Conservation (phyloP, 306 rosid genomes). For the Pueraria montana region DNA sequence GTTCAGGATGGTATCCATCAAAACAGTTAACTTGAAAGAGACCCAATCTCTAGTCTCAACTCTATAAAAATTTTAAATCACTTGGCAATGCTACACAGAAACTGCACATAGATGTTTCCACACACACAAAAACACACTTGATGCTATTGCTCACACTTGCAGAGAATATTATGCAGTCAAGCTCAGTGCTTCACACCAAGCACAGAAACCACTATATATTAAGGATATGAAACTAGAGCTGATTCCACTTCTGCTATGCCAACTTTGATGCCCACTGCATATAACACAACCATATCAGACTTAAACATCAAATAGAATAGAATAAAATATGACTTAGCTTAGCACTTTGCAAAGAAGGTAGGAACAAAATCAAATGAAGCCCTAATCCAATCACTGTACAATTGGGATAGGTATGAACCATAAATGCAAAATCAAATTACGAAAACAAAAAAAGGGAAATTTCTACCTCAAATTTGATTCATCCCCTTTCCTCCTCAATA, state of each 20-base stretch:
- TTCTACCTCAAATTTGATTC: not conserved
- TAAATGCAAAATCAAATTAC: not conserved
- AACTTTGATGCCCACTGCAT: constrained; percentile 91
- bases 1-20: not conserved
- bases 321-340: not conserved
- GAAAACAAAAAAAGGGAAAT: not conserved
- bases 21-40: not conserved
- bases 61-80: not conserved
- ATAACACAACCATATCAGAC: constrained; percentile 24
- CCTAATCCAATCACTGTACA: not conserved
- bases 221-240: constrained; percentile 83
- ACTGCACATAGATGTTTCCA: not conserved
- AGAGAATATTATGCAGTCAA: constrained; percentile 39
- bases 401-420: not conserved
- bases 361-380: not conserved
- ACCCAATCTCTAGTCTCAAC: not conserved
- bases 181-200: constrained; percentile 93
- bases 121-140: not conserved
- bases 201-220: constrained; percentile 85
- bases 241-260: constrained; percentile 98
- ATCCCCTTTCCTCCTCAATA: not conserved
- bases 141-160: not conserved
- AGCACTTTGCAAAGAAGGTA: not conserved
- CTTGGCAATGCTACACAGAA: not conserved
- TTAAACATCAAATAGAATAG: constrained; percentile 10